Evolutionary conservation across 2,329 filamentous ascomycete genomes (phyloP), one percentile per base, ranked within the genome.

Genomic region (Aspergillus viridinutans): DNA sequence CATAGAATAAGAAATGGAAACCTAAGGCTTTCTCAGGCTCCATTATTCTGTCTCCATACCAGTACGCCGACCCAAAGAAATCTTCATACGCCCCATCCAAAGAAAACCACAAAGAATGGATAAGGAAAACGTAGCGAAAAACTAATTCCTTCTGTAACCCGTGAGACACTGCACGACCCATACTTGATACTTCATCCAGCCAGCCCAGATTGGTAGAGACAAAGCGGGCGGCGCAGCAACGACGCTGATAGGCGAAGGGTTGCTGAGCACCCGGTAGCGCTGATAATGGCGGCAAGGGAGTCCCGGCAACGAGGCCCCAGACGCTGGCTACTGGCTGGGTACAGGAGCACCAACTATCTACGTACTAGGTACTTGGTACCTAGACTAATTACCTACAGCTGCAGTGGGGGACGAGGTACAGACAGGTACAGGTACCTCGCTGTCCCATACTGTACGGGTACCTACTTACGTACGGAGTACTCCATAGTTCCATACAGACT

Each of bases 241-340:
- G 52, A 59, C 55, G 65, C 62, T 72, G 69, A 72, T 72, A 70
- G 68, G 69, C 63, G 64, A 61, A 63, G 60, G 61, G 68, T 68
- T 69, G 66, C 67, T 70, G 64, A 61, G 66, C 63, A 68, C 63
- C 67, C 57, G 60, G 58, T 69, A 70, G 69, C 65, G 64, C 58
- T 64, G 58, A 57, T 54, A 56, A 63, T 63, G 62, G 69, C 70
- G 71, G 70, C 68, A 72, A 72, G 71, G 71, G 71, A 73, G 70
- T 62, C 71, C 67, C 61, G 69, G 71, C 71, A 73, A 73, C 71
- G 61, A 67, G 60, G 50, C 49, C 53, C 58, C 56, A 54, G 43
- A 40, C 50, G 21, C 35, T 51, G 42, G 53, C 38, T 32, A 57
- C 53, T 58, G 52, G 53, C 42, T 45, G 21, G 8, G 8, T 23